Evolutionary conservation across 345 rosid species (phyloP).

Genomic region (Streptanthus diversifolius): DNA sequence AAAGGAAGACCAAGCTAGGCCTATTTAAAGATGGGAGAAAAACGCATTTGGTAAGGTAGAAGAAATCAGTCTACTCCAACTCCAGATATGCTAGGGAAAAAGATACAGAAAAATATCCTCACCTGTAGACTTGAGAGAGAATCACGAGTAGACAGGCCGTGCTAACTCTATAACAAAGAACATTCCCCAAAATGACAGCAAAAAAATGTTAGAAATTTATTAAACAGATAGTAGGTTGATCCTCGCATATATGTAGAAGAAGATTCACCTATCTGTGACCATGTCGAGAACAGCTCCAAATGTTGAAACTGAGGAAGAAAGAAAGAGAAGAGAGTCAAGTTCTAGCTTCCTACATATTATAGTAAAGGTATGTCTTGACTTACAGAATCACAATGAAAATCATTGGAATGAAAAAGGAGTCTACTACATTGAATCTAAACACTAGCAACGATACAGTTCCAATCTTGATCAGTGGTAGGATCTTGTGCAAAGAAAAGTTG

Average conservation of each 20-base stretch:
- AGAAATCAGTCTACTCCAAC: neutral
- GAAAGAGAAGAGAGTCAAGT: conserved; percentile 21
- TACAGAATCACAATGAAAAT: neutral
- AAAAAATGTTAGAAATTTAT: neutral
- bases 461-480: neutral
- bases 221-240: neutral
- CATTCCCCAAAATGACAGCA: neutral
- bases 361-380: neutral
- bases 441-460: neutral
- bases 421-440: neutral
- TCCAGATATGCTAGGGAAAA: neutral
- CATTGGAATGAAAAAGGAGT: neutral
- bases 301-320: conserved; percentile 66
- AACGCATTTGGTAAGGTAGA: neutral
- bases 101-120: conserved; percentile 3
- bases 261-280: conserved; percentile 88
- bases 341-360: neutral
- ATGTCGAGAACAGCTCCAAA: conserved; percentile 98
- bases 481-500: neutral
- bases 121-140: conserved; percentile 90
- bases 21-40: conserved; percentile 37
- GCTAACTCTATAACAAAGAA: conserved; percentile 67
- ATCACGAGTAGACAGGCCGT: conserved; percentile 93
- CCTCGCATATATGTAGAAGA: conserved; percentile 3
- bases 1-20: conserved; percentile 90